Percentiles rank a stretch among this genome's conserved stretches.
phyloP scores from a whole-genome alignment of 2,329 filamentous ascomycete species.

The Alternaria rosae region DNA sequence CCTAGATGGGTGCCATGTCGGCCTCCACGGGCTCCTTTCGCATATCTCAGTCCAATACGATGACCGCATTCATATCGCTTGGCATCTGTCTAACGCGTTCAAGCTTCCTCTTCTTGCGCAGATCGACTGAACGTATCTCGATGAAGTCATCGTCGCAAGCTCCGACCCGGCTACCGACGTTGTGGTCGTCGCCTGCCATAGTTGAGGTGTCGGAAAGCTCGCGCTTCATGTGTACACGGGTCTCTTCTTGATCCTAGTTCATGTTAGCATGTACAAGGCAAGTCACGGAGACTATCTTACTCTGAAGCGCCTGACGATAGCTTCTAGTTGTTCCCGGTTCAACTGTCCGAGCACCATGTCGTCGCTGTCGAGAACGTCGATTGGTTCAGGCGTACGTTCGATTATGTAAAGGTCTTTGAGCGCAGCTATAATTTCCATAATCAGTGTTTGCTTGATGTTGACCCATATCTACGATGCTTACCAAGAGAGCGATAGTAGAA shows the following conservation, averaged over 20 bases:
- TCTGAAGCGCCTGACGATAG: constrained; percentile 6
- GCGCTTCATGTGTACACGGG: constrained; percentile 5
- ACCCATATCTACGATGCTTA: not conserved
- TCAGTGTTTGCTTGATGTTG: not conserved
- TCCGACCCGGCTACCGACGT: not conserved
- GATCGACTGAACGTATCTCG: constrained; percentile 2
- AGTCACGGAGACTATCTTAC: not conserved
- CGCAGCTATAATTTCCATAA: not conserved
- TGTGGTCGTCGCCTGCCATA: constrained; percentile 1
- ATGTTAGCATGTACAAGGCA: not conserved
- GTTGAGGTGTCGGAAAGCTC: constrained; percentile 8
- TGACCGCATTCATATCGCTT: constrained; percentile 4
- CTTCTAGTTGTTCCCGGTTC: constrained; percentile 13
- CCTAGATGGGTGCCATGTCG: not conserved
- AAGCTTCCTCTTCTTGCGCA: constrained; percentile 1
- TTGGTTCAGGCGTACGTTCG: constrained; percentile 27
- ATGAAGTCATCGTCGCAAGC: constrained; percentile 4
- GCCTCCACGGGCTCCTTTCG: not conserved
- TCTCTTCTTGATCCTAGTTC: constrained; percentile 1
- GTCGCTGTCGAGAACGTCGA: constrained; percentile 9
- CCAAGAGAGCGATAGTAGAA: constrained; percentile 31
- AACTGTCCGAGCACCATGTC: constrained; percentile 6
- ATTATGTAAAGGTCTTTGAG: constrained; percentile 45
- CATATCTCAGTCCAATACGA: constrained; percentile 2
- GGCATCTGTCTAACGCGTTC: constrained; percentile 5